Evolutionary conservation across 2,329 filamentous ascomycete species (phyloP).

Genomic region (Biscogniauxia marginata): DNA sequence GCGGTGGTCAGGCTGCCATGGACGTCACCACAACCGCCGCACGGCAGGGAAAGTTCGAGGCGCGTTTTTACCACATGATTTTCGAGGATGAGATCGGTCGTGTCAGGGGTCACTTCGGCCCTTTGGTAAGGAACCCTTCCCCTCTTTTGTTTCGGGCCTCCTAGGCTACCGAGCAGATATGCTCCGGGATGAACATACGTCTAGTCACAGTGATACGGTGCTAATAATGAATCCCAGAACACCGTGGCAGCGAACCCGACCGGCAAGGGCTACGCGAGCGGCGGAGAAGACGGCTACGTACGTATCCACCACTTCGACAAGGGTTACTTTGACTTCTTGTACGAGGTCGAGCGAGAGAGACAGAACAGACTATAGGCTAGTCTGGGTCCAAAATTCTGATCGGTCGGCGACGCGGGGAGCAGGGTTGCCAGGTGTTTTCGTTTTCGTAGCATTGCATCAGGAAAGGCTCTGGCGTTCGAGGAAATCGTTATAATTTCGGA

Average conservation of each 20-base stretch:
- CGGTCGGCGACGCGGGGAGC: conserved; percentile 7
- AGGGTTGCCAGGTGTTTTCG: conserved; percentile 23
- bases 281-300: conserved; percentile 97
- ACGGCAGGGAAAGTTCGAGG: conserved; percentile 98
- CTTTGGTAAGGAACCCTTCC: conserved; percentile 51
- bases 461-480: conserved; percentile 29
- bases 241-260: conserved; percentile 91
- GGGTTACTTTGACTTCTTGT: conserved; percentile 97
- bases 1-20: conserved; percentile 97
- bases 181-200: not conserved
- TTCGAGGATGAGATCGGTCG: conserved; percentile 98
- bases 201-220: not conserved
- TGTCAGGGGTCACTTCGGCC: conserved; percentile 96
- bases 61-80: conserved; percentile 99
- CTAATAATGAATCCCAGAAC: conserved; percentile 51
- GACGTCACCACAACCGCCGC: conserved; percentile 94
- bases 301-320: conserved; percentile 98
- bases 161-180: not conserved
- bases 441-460: conserved; percentile 30
- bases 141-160: too few relatives aligned
- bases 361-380: conserved; percentile 35
- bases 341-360: conserved; percentile 92
- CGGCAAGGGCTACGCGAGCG: conserved; percentile 89
- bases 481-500: conserved; percentile 22
- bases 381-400: conserved; percentile 9